Conservation (phyloP, 1,139 yeast genomes). For the Protomyces macrosporus region DNA sequence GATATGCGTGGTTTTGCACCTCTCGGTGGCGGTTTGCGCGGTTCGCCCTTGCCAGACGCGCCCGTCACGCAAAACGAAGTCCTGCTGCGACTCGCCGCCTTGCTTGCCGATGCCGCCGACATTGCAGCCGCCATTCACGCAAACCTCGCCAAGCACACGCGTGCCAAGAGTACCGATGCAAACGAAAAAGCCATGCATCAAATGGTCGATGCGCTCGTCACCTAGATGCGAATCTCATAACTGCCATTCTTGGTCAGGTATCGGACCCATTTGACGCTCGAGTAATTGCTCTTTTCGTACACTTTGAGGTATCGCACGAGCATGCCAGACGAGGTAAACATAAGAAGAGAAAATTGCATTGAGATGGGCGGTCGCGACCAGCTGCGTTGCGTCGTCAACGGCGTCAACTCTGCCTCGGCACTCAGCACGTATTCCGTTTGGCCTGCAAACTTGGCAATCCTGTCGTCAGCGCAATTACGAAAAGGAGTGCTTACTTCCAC, state of each 20-base stretch:
- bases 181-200: not conserved
- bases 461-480: slow-evolving; percentile 29
- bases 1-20: slow-evolving; percentile 31
- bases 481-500: slow-evolving; percentile 47
- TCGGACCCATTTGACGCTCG: slow-evolving; percentile 76
- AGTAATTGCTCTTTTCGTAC: slow-evolving; percentile 58
- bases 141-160: not conserved
- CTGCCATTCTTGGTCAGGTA: slow-evolving; percentile 71
- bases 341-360: slow-evolving; percentile 61
- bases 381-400: slow-evolving; percentile 38
- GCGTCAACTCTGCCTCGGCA: slow-evolving; percentile 47
- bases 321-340: slow-evolving; percentile 75
- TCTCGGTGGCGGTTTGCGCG: slow-evolving; percentile 25
- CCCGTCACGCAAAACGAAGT: slow-evolving; percentile 26
- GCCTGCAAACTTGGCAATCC: slow-evolving; percentile 61
- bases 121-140: not conserved
- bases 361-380: slow-evolving; percentile 79
- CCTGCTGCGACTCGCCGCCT: slow-evolving; percentile 27
- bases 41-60: slow-evolving; percentile 6
- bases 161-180: not conserved
- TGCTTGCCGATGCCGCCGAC: slow-evolving; percentile 29
- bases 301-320: slow-evolving; percentile 69
- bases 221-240: slow-evolving; percentile 65
- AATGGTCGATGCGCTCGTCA: not conserved
- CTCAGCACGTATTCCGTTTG: slow-evolving; percentile 55